Evolutionary conservation across 1,284 basidiomycete genomes (phyloP).

Genomic region (Singerocomus inundabilis): DNA sequence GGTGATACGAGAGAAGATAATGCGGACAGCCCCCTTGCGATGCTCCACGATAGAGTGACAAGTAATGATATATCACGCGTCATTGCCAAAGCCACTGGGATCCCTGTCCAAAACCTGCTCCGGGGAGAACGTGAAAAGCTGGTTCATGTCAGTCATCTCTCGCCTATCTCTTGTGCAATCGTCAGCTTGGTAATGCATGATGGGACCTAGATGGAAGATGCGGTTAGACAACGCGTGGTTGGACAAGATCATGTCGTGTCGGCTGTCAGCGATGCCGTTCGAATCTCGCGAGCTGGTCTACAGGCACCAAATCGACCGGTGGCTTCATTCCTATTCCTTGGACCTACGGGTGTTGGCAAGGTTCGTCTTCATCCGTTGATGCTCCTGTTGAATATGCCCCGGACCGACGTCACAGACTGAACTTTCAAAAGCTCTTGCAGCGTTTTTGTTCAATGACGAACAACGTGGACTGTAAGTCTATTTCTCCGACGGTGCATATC

Average conservation of each 20-base stretch:
- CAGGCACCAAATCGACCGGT: constrained; percentile 86
- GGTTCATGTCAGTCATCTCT: constrained; percentile 62
- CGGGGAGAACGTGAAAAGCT: constrained; percentile 90
- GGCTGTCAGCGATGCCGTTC: constrained; percentile 83
- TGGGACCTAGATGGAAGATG: constrained; percentile 77
- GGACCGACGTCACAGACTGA: constrained; percentile 63
- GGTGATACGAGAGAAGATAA: constrained; percentile 41
- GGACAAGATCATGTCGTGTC: constrained; percentile 86
- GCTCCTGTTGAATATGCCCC: background rate
- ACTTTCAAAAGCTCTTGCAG: constrained; percentile 82
- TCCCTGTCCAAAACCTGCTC: constrained; percentile 86
- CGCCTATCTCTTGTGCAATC: constrained; percentile 7
- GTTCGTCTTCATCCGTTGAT: constrained; percentile 31
- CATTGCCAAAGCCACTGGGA: constrained; percentile 87
- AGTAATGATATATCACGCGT: constrained; percentile 87
- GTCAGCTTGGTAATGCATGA: background rate
- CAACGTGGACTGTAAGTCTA: constrained; percentile 70
- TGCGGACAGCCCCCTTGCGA: constrained; percentile 51
- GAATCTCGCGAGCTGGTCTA: constrained; percentile 87
- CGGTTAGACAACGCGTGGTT: constrained; percentile 73
- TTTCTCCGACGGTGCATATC: background rate
- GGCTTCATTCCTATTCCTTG: constrained; percentile 90
- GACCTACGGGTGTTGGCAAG: constrained; percentile 85
- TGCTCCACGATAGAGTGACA: constrained; percentile 86
- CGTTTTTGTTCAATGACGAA: constrained; percentile 87